phyloP scores from a whole-genome alignment of 371 early-diverging fungal genomes.

The Saksenaea vasiformis region DNA sequence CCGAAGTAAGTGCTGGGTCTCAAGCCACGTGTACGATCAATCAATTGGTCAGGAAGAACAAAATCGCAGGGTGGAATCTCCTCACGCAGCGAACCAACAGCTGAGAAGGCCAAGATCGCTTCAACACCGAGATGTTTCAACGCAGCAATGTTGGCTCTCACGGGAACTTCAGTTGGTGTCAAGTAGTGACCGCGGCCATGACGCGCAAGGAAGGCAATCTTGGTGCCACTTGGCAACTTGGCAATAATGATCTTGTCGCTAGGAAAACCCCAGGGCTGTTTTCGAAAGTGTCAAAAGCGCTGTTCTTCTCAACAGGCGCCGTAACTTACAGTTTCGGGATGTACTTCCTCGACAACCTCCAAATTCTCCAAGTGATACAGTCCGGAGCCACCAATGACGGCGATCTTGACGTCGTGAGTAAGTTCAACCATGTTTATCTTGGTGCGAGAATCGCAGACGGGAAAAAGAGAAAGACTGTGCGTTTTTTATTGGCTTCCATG shows the following conservation, averaged over 20 bases:
- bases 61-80: conserved; percentile 95
- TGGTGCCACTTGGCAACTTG: conserved; percentile 69
- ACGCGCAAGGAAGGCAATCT: conserved; percentile 95
- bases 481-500: no score
- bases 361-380: conserved; percentile 92
- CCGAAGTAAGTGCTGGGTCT: conserved; percentile 90
- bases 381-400: conserved; percentile 94
- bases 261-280: conserved; percentile 91
- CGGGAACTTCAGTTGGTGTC: conserved; percentile 90
- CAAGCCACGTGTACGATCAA: conserved; percentile 95
- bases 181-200: conserved; percentile 92
- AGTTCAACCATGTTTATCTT: conserved; percentile 23
- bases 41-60: conserved; percentile 90
- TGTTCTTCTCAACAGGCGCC: background rate
- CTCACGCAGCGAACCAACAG: conserved; percentile 90
- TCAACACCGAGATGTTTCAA: conserved; percentile 92
- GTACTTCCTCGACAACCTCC: conserved; percentile 78
- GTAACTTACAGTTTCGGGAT: conserved; percentile 77
- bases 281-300: background rate
- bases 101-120: conserved; percentile 93
- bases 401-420: conserved; percentile 73
- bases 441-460: no score
- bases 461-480: no score
- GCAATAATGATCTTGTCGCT: conserved; percentile 77
- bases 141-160: conserved; percentile 96